These are phyloP conservation scores for Chlorella vulgaris DNA, from an alignment of 139 green algal genomes.

Conservation along the genomic window DNA sequence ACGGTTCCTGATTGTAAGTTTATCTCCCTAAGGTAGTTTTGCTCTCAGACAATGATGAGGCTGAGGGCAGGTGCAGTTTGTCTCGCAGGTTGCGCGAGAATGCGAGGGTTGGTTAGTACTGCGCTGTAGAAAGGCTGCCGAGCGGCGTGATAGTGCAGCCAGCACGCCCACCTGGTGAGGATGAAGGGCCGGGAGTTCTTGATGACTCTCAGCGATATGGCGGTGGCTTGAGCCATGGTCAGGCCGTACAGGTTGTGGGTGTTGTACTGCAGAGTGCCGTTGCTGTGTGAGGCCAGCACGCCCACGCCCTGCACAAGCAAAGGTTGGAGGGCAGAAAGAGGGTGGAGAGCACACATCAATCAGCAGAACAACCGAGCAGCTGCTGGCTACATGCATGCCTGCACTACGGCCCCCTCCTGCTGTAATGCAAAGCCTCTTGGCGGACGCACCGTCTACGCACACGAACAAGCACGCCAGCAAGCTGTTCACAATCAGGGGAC, in stretches of 20 bases:
- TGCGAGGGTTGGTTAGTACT: no score
- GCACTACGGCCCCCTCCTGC: no score
- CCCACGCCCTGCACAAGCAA: slow-evolving; percentile 40
- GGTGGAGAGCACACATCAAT: neutral
- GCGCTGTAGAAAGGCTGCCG: neutral
- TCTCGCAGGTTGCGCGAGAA: no score
- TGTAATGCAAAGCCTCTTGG: no score
- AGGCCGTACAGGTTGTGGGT: slow-evolving; percentile 67
- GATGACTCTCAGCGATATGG: neutral
- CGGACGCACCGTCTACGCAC: no score
- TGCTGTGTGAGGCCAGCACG: slow-evolving; percentile 41
- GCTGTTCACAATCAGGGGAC: neutral
- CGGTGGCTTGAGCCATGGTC: neutral
- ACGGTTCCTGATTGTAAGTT: neutral
- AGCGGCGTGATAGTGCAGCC: no score
- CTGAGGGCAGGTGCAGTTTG: neutral
- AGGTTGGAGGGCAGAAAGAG: neutral
- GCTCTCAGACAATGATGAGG: neutral
- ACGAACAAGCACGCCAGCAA: no score
- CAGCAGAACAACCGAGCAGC: neutral
- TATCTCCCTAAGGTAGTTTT: neutral
- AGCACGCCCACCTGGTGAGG: neutral
- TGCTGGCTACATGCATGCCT: no score
- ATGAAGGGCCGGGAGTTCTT: slow-evolving; percentile 17
- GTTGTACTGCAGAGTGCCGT: slow-evolving; percentile 61